These are phyloP conservation scores for Lecanicillium sp. DNA, from an alignment of 2,329 filamentous ascomycete species.

Conservation along the genomic window DNA sequence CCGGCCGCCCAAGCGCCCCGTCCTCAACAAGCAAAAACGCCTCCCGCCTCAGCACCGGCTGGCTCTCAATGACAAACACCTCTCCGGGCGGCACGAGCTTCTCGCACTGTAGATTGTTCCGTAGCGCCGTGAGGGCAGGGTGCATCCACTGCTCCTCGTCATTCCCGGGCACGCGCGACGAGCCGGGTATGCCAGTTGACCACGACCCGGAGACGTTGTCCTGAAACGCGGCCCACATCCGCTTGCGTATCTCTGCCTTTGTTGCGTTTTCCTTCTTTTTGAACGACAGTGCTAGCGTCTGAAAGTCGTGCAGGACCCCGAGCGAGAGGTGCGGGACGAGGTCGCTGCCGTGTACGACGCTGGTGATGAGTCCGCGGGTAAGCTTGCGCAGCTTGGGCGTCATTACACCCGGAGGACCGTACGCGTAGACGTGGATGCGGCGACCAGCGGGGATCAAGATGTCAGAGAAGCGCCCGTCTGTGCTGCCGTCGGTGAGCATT, in stretches of 20 bases:
- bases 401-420: conserved; percentile 66
- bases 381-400: conserved; percentile 60
- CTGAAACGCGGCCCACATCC: conserved; percentile 58
- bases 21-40: conserved; percentile 44
- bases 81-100: conserved; percentile 71
- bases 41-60: conserved; percentile 57
- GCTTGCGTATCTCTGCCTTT: conserved; percentile 56
- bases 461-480: conserved; percentile 19
- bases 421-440: conserved; percentile 72
- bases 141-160: conserved; percentile 64
- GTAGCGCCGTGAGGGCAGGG: conserved; percentile 55
- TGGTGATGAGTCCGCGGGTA: conserved; percentile 68
- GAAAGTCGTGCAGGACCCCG: conserved; percentile 66
- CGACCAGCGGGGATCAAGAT: conserved; percentile 56
- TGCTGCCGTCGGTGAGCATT: conserved; percentile 25
- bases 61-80: conserved; percentile 64
- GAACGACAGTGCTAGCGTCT: conserved; percentile 63
- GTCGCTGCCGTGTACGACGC: conserved; percentile 63
- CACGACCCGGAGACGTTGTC: conserved; percentile 54
- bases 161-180: conserved; percentile 24
- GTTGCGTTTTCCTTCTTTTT: conserved; percentile 62
- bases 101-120: conserved; percentile 57
- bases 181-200: conserved; percentile 32
- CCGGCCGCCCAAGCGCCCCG: conserved; percentile 53
- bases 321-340: conserved; percentile 67